Percentiles rank a stretch among this genome's conserved stretches.
Conservation (phyloP, 2,329 filamentous ascomycete species). For the Pseudocercospora pini-densiflorae region DNA sequence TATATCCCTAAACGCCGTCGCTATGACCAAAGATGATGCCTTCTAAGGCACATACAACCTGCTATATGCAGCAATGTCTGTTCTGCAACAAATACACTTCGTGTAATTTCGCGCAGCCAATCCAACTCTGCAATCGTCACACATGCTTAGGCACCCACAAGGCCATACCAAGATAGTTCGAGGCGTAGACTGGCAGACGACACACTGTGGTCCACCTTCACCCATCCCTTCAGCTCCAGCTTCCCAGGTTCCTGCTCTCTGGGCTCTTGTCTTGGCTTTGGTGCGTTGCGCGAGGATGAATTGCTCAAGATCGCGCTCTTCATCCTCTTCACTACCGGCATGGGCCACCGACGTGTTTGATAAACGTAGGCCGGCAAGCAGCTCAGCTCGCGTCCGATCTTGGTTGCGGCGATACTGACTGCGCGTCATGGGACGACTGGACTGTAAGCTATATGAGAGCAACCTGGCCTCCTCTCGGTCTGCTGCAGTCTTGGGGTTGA, state of each 20-base stretch:
- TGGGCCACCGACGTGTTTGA: conserved; percentile 3
- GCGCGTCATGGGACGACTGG: conserved; percentile 76
- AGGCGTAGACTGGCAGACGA: conserved; percentile 87
- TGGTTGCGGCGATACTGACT: conserved; percentile 73
- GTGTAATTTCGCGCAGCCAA: conserved; percentile 97
- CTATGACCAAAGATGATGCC: not conserved
- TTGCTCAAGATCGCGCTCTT: conserved; percentile 62
- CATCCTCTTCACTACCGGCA: conserved; percentile 54
- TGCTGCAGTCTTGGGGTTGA: conserved; percentile 78
- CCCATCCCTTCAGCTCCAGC: conserved; percentile 75
- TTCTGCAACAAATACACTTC: conserved; percentile 91
- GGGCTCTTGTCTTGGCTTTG: conserved; percentile 47
- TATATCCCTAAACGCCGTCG: conserved; percentile 5
- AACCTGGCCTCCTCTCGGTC: conserved; percentile 81
- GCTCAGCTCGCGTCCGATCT: conserved; percentile 69
- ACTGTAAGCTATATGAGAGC: conserved; percentile 77
- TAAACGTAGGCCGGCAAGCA: conserved; percentile 58
- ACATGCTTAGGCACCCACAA: conserved; percentile 90
- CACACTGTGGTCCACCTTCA: conserved; percentile 78
- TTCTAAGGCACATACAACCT: conserved; percentile 81
- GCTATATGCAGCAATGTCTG: conserved; percentile 86
- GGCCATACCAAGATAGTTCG: conserved; percentile 95
- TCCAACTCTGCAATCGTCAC: conserved; percentile 92
- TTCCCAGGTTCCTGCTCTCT: conserved; percentile 59
- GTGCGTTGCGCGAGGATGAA: conserved; percentile 61